Base-by-base conservation (phyloP, 164 flowering plant genomes). In the Vitis cinerea region DNA sequence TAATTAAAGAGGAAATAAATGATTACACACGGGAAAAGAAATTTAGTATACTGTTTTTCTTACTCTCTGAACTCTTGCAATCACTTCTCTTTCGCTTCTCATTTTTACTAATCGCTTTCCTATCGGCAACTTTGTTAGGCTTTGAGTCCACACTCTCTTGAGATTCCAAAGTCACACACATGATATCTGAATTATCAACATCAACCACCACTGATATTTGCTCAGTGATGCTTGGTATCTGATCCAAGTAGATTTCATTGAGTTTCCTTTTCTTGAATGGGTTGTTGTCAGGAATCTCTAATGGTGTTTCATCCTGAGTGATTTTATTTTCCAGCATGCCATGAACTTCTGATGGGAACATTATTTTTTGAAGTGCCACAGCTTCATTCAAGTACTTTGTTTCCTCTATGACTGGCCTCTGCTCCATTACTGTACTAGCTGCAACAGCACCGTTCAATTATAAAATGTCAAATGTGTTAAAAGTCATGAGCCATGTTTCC, bases 61-160 rank as follows among this genome's bases (percentile, higher is more conserved):
- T 72, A 23, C 29, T 69, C 50, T 63, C 80, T 17, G 61, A 53
- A 60, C 53, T 81, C 65, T 66, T 71, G 63, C 53, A 1, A 50
- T 17, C 71, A n/a, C 50, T 78, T 50, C 50, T 69, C 62, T 71
- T 77, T 23, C 17, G 48, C 70, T 77, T 82, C 62, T 63, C 77
- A 53, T 16, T 66, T 75, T 64, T 72, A n/a, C 71, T 65, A 52
- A 9, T 63, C 10, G 30, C 62, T 60, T 72, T 66, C 13, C 54
- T 37, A 19, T 23, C 23, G 27, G 44, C 37, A 1, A 16, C 63
- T 9, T n/a, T 71, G 15, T 52, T 75, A 8, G 82, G 79, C 77
- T 80, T 86, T 9, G 88, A 86, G 11, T 75, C 73, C 23, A 87
- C 83, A 71, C 88, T 92, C 67, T 79, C 80, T 64, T 88, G 93